Base-by-base conservation (phyloP, 306 rosid species). In the Potentilla sterilis region DNA sequence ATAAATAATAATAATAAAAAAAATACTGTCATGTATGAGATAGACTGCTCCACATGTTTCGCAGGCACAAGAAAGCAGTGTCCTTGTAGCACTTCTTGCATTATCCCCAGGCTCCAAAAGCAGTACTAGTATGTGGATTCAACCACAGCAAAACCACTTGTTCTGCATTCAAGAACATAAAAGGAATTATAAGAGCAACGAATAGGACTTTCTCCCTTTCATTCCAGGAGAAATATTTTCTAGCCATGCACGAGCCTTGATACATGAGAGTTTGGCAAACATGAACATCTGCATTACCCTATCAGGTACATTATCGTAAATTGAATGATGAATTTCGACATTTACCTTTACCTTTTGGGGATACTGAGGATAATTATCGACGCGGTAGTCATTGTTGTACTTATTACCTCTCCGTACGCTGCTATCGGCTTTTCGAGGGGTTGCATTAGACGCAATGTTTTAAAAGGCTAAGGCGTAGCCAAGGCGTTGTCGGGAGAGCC, bases 101-200 rank as follows among this genome's bases (percentile, higher is more conserved):
- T 73, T 19, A 40, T 42, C 43, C 37, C 72, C 61, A 79, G 69
- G 46, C 67, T 35, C 67, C 34, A 10, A 18, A 76, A 79, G 79
- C n/a, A n/a, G n/a, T n/a, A n/a, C n/a, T 59, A 64, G 48, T 12
- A 9, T 63, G 48, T 16, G 15, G 48, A 13, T 41, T 85, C 80
- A 84, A 48, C 90, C 90, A 81, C 96, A 91, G 90, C 96, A 91
- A 84, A 93, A 86, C 97, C 98, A 93, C 75, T 73, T 91, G 68
- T 57, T 85, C 98, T 89, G 96, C 90, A 86, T 74, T 79, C 54
- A 80, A 68, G 77, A 58, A n/a, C n/a, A n/a, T n/a, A n/a, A n/a
- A n/a, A n/a, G n/a, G n/a, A n/a, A n/a, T n/a, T n/a, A n/a, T n/a
- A n/a, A n/a, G n/a, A n/a, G n/a, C n/a, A n/a, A n/a, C n/a, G n/a